These are phyloP conservation scores for Suillus clintonianus DNA, from an alignment of 768 basidiomycete species.

Conservation along the genomic window DNA sequence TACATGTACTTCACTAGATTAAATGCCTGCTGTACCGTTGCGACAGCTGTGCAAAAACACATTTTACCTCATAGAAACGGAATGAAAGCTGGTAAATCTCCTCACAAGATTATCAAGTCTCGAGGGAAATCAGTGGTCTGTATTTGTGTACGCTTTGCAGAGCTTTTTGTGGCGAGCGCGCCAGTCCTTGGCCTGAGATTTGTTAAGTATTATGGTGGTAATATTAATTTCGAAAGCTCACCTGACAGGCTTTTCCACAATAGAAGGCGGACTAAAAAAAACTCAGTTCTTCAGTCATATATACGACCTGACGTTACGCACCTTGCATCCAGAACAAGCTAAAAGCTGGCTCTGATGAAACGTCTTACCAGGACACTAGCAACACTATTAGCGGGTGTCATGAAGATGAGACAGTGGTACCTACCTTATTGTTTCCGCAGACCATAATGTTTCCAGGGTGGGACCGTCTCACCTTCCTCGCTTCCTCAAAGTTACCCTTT, in stretches of 20 bases:
- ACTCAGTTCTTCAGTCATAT: neutral
- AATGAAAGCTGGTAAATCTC: neutral
- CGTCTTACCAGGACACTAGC: conserved; percentile 26
- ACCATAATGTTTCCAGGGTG: conserved; percentile 25
- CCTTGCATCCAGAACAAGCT: conserved; percentile 30
- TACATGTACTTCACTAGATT: neutral
- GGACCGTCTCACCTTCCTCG: conserved; percentile 27
- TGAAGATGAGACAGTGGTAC: conserved; percentile 3
- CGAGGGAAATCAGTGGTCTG: neutral
- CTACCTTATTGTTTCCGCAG: conserved; percentile 30
- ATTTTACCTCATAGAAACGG: neutral
- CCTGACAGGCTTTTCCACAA: conserved; percentile 29
- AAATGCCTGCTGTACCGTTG: neutral
- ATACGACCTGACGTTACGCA: conserved; percentile 1
- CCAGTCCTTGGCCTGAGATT: conserved; percentile 25
- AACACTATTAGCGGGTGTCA: neutral
- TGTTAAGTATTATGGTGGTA: neutral
- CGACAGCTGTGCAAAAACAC: neutral
- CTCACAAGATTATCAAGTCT: neutral
- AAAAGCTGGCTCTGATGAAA: conserved; percentile 20
- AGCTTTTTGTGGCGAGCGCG: conserved; percentile 28
- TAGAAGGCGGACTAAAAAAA: conserved; percentile 22
- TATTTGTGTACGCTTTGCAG: conserved; percentile 16
- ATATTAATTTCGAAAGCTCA: neutral
- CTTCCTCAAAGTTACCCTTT: conserved; percentile 30